Evolutionary conservation across 352 stramenopile species (phyloP), one percentile per base, ranked within the genome.

Genomic region (Phytophthora melonis): DNA sequence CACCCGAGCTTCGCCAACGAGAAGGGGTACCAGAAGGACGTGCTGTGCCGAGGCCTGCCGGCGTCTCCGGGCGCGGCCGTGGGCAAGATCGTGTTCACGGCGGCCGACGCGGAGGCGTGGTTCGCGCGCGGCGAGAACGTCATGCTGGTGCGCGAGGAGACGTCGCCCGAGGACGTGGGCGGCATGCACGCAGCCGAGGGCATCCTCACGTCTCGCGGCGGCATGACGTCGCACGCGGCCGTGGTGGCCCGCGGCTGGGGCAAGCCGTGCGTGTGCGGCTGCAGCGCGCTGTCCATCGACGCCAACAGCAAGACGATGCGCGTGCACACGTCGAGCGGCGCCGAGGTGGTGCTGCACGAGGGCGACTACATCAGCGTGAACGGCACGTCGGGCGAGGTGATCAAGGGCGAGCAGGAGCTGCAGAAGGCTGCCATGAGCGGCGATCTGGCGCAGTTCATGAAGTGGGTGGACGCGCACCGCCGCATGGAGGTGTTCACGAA

Each of bases 401-500:
- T n/a, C n/a, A n/a, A n/a, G n/a, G n/a, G n/a, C n/a, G n/a, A n/a
- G n/a, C n/a, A n/a, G n/a, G n/a, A n/a, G n/a, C n/a, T n/a, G n/a
- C n/a, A n/a, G n/a, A n/a, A n/a, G n/a, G n/a, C 23, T 25, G 23
- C 23, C 23, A 25, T 25, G 23, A 25, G 23, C 23, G 23, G 23
- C 23, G 23, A 25, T 1, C 23, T 25, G 23, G 23, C 23, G 23
- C 23, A 25, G 23, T 25, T 25, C 23, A 25, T 25, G 23, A 25
- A 25, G 23, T 25, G 23, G 23, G 23, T 25, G 23, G 23, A 25
- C 23, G 23, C 23, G 23, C 23, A 25, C 23, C 23, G 57, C 63
- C 63, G 63, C 58, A 76, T 76, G 63, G 57, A 72, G 58, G 63
- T 76, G 69, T 76, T 64, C 57, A 72, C 69, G 58, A 76, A 72